A percentile compares a stretch with the other conserved stretches of the same genome.
Evolutionary conservation across 805 yeast genomes (phyloP).

Genomic region (Metschnikowia proteae): DNA sequence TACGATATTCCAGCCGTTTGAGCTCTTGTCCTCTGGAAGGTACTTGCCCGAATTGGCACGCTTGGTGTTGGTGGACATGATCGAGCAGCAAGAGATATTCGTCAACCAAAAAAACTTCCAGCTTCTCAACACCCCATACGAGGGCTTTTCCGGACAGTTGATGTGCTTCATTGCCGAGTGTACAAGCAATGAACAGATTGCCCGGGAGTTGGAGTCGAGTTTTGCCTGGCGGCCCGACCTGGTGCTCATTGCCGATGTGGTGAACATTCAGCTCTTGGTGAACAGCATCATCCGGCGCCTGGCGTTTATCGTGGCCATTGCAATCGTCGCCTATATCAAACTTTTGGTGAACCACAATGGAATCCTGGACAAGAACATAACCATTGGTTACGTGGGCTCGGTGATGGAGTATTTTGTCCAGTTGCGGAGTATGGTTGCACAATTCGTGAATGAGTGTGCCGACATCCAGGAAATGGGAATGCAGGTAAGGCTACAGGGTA

Average conservation of each 20-base stretch:
- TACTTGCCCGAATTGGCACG: conserved; percentile 53
- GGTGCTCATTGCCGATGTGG: conserved; percentile 26
- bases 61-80: conserved; percentile 36
- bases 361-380: conserved; percentile 20
- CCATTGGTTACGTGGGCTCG: conserved; percentile 51
- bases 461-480: conserved; percentile 25
- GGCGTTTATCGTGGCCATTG: conserved; percentile 39
- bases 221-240: conserved; percentile 21
- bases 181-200: conserved; percentile 18
- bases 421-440: conserved; percentile 31
- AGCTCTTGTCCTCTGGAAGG: conserved; percentile 52
- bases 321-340: conserved; percentile 37
- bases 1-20: conserved; percentile 52
- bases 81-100: conserved; percentile 27
- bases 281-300: conserved; percentile 42
- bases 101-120: conserved; percentile 13
- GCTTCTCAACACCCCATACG: conserved; percentile 19
- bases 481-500: conserved; percentile 34
- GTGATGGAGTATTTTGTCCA: conserved; percentile 42
- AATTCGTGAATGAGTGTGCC: conserved; percentile 23
- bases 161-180: conserved; percentile 38
- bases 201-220: conserved; percentile 17
- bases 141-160: conserved; percentile 40
- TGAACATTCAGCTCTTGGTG: conserved; percentile 28
- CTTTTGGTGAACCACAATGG: conserved; percentile 23